Evolutionary conservation across 441 rosid genomes (phyloP).

Genomic region (Macaranga tanarius): DNA sequence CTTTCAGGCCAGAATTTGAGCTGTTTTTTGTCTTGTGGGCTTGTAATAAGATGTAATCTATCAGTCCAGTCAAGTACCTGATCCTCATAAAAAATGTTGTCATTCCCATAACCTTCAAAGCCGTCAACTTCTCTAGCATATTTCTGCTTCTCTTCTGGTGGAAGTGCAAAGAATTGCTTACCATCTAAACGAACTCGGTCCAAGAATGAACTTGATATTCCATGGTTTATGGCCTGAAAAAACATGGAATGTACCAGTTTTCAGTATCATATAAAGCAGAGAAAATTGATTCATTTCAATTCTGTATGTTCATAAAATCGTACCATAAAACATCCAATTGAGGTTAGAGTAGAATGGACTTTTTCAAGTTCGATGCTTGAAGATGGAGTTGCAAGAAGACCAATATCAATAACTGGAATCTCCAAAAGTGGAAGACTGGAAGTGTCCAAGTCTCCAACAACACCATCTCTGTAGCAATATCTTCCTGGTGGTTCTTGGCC

Average conservation of each 20-base stretch:
- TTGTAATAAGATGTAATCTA: slow-evolving; percentile 44
- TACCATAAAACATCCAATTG: slow-evolving; percentile 61
- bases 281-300: too few species aligned
- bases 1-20: slow-evolving; percentile 52
- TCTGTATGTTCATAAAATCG: not conserved
- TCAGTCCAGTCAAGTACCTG: slow-evolving; percentile 75
- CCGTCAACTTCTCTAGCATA: slow-evolving; percentile 45
- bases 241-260: too few species aligned
- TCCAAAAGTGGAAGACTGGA: slow-evolving; percentile 1
- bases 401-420: too few species aligned
- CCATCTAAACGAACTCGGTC: slow-evolving; percentile 47
- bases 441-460: not conserved
- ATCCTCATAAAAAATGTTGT: slow-evolving; percentile 45
- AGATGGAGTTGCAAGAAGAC: not conserved
- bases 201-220: slow-evolving; percentile 44
- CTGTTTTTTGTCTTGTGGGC: slow-evolving; percentile 44
- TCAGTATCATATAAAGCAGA: too few species aligned
- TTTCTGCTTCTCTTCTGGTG: slow-evolving; percentile 52
- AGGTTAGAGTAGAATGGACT: slow-evolving; percentile 44
- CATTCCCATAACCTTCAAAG: slow-evolving; percentile 74
- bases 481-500: not conserved
- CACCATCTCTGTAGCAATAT: not conserved
- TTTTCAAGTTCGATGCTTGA: slow-evolving; percentile 32
- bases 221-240: slow-evolving; percentile 58
- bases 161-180: slow-evolving; percentile 50